Conservation (phyloP, 345 rosid species). For the Acer yangbiense region DNA sequence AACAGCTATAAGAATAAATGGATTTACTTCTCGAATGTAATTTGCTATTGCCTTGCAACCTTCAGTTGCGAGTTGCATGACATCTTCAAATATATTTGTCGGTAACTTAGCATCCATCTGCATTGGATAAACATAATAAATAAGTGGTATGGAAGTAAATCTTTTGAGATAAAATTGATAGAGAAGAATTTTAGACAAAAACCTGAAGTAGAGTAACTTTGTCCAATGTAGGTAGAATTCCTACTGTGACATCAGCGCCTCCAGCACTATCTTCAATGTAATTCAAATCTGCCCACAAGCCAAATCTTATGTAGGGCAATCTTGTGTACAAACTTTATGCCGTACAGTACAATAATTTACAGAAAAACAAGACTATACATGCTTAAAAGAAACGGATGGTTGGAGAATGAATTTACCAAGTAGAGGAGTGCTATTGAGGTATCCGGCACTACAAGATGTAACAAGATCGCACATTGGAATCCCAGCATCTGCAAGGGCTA, state of each 20-base stretch:
- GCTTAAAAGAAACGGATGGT: not conserved
- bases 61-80: slow-evolving; percentile 77
- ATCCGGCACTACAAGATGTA: slow-evolving; percentile 95
- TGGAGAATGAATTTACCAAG: slow-evolving; percentile 50
- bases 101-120: slow-evolving; percentile 96
- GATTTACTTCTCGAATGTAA: slow-evolving; percentile 66
- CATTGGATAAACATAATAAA: slow-evolving; percentile 8
- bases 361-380: not conserved
- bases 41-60: slow-evolving; percentile 91
- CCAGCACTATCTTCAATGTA: slow-evolving; percentile 96
- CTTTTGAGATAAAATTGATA: not conserved
- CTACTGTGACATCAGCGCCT: slow-evolving; percentile 94
- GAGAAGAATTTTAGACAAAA: slow-evolving; percentile 14
- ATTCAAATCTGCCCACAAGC: slow-evolving; percentile 60
- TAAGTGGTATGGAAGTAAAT: not conserved
- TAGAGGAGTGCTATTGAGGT: slow-evolving; percentile 80
- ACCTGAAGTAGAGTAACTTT: slow-evolving; percentile 99
- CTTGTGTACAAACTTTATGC: not conserved
- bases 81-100: slow-evolving; percentile 76
- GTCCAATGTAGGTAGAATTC: slow-evolving; percentile 80
- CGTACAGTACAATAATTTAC: not conserved
- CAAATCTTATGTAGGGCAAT: not conserved
- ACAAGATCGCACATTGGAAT: slow-evolving; percentile 96
- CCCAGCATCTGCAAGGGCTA: slow-evolving; percentile 98
- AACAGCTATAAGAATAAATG: not conserved